A percentile compares a stretch with the other conserved stretches of the same genome.
phyloP scores from a whole-genome alignment of 305 asterid genomes.

The Solanum hybrid region DNA sequence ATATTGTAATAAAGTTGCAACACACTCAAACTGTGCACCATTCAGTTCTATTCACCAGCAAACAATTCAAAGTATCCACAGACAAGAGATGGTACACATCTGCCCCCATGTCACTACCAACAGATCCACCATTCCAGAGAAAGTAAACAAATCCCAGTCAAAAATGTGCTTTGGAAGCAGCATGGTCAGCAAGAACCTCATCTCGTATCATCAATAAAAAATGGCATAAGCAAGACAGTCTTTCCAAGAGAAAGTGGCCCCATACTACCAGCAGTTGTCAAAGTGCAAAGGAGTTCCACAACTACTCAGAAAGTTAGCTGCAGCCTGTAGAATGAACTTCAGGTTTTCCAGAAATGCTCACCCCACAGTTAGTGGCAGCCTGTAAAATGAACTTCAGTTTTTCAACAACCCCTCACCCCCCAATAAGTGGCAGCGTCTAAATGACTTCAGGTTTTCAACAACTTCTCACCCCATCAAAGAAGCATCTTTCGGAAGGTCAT shows the following conservation, averaged over 20 bases:
- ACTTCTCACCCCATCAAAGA: background rate
- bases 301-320: background rate
- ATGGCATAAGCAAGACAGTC: background rate
- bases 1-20: background rate
- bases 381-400: background rate
- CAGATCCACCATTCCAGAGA: background rate
- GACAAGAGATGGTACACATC: background rate
- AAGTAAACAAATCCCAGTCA: background rate
- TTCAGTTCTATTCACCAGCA: background rate
- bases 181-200: background rate
- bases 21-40: background rate
- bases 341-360: background rate
- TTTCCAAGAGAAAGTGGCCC: background rate
- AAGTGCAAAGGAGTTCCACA: background rate
- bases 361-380: background rate
- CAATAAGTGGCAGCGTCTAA: background rate
- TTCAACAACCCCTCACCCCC: background rate
- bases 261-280: conserved; percentile 3
- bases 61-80: background rate
- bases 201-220: background rate
- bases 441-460: background rate
- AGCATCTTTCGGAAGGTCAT: background rate
- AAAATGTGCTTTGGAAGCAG: background rate
- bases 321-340: background rate
- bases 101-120: background rate